phyloP scores from a whole-genome alignment of 225 moss, liverwort and hornwort genomes.

The Antitrichia curtipendula region DNA sequence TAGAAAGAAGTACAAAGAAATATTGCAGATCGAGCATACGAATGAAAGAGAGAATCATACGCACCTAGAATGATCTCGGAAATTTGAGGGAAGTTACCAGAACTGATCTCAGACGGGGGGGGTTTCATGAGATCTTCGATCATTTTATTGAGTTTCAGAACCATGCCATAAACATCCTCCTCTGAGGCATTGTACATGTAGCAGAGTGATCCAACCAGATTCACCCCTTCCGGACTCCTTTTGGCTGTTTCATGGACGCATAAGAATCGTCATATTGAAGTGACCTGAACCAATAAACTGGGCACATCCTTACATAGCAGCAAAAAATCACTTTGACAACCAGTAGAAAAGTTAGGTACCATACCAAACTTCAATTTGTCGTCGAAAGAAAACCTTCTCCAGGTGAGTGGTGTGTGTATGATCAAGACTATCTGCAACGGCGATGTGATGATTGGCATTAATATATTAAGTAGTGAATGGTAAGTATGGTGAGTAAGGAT shows the following conservation, averaged over 20 bases:
- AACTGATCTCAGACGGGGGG: constrained; percentile 20
- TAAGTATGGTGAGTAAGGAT: neutral
- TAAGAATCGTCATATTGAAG: neutral
- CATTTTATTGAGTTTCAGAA: constrained; percentile 67
- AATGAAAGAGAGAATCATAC: neutral
- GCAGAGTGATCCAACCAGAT: constrained; percentile 81
- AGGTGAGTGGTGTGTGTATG: constrained; percentile 71
- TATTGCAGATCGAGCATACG: neutral
- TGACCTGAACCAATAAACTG: neutral
- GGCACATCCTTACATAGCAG: neutral
- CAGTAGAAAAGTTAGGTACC: neutral
- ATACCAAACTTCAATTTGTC: constrained; percentile 59
- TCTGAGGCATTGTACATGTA: constrained; percentile 78
- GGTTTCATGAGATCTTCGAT: constrained; percentile 50
- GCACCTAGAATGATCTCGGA: constrained; percentile 66
- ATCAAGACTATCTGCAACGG: constrained; percentile 80
- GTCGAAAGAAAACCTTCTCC: constrained; percentile 75
- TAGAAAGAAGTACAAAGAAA: neutral
- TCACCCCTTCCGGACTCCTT: constrained; percentile 61
- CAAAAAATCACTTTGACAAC: neutral
- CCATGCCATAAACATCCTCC: constrained; percentile 84
- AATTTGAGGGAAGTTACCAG: constrained; percentile 52
- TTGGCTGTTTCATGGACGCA: constrained; percentile 46
- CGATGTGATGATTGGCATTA: neutral
- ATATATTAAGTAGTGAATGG: neutral